Evolutionary conservation across 2,329 filamentous ascomycete genomes (phyloP), one percentile per base, ranked within the genome.

Genomic region (Pseudonectria buxi): DNA sequence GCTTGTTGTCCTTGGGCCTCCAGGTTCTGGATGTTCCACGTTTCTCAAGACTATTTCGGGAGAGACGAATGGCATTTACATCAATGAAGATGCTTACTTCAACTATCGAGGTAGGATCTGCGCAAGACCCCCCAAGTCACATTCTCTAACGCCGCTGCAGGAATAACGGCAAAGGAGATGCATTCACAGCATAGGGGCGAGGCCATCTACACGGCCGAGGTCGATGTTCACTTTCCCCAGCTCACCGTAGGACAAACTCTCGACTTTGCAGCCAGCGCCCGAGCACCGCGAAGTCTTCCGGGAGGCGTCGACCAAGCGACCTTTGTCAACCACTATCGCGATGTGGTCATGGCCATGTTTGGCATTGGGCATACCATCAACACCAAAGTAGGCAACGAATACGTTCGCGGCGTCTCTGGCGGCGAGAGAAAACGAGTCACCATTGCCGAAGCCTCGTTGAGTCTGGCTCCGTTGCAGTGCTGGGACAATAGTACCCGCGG

Each of bases 161-260:
- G 78, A 40, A 71, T 84, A 46, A 65, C 74, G 2, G 71, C 82
- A 28, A 62, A 82, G 48, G 72, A 84, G 53, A 88, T 90, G 82
- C 74, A 82, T 57, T 75, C 73, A 4, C 68, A 74, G 32, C 87
- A 87, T 62, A 77, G 83, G 14, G 85, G 86, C 36, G 85, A 90
- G 60, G 83, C 81, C 38, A 88, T 90, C 55, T 90, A 89, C 62
- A 87, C 82, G 0, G 83, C 83, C 37, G 85, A 89, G 59, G 81
- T 84, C 24, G 86, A 90, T 54, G 79, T 82, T 3, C 83, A 87
- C 59, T 87, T 87, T 50, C 81, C 83, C 4, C 74, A 78, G 59
- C 63, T 89, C 47, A 79, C 74, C 4, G 83, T 88, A 11, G 83
- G 82, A 33, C 79, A 88, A 47, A 89, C 85, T 0, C 67, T 89